phyloP scores from a whole-genome alignment of 805 yeast species.

The Cyberlindnera meyerae region DNA sequence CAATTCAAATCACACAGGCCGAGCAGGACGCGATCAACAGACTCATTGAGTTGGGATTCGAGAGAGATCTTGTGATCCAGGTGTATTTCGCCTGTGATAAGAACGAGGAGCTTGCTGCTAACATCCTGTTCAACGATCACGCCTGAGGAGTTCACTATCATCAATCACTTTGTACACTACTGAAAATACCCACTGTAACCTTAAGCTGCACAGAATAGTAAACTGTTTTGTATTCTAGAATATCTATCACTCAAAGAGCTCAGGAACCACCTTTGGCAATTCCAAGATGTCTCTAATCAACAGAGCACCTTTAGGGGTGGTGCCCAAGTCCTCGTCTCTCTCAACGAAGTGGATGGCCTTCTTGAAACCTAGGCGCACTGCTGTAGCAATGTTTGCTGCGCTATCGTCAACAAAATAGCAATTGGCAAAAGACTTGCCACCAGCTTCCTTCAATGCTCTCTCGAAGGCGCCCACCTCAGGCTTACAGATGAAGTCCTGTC shows the following conservation, averaged over 20 bases:
- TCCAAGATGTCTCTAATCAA: constrained; percentile 57
- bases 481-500: constrained; percentile 71
- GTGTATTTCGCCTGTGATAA: constrained; percentile 97
- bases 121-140: constrained; percentile 69
- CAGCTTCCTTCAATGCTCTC: constrained; percentile 61
- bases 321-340: constrained; percentile 44
- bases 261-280: constrained; percentile 29
- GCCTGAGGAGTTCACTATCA: constrained; percentile 13
- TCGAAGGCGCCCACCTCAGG: constrained; percentile 75
- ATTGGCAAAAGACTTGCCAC: constrained; percentile 41
- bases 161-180: too few relatives aligned
- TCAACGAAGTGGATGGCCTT: constrained; percentile 74
- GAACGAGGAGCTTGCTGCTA: constrained; percentile 95
- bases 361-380: constrained; percentile 66
- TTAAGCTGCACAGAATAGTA: too few relatives aligned
- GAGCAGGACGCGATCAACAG: constrained; percentile 89
- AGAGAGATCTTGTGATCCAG: constrained; percentile 79
- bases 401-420: constrained; percentile 88
- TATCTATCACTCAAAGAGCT: constrained; percentile 22
- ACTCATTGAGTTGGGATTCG: constrained; percentile 90
- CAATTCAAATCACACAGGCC: constrained; percentile 62
- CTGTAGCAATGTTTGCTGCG: constrained; percentile 71
- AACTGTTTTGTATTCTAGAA: too few relatives aligned
- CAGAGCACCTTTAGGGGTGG: constrained; percentile 39
- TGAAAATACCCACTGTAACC: too few relatives aligned